Base-by-base conservation (phyloP, 768 basidiomycete species). In the Termitomyces sp. region DNA sequence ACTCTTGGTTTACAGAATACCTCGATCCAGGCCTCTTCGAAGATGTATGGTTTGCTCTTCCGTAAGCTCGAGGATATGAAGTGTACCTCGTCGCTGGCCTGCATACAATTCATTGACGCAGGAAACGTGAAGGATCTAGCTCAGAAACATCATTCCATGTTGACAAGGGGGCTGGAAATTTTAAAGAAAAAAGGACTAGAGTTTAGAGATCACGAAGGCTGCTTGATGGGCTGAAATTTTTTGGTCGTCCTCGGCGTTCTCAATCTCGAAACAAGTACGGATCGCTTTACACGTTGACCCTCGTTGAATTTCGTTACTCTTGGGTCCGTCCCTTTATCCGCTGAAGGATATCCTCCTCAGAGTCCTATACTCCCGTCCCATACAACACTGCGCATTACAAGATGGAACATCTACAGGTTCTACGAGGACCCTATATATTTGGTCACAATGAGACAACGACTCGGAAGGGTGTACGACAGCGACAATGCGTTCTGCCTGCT, bases 121-220 rank as follows among this genome's bases (percentile, higher is more conserved):
- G 57, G 55, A 14, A 63, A 59, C 36, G 61, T 63, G 2, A 43
- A 8, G 11, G 57, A 63, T 38, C 22, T 66, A 7, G 14, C 40
- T 24, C 45, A 55, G 22, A 58, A 55, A 38, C 65, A 66, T 59
- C 50, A 24, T 50, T 14, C 5, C 6, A 30, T 49, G 8, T 50
- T 64, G 38, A 43, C 52, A 11, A 8, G 1, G 11, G 58, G 56
- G 48, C 16, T 61, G 13, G 35, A 40, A 9, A 57, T 57, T 32
- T 58, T 63, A 11, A 41, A 22, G 11, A 22, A 35, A 28, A 55
- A 50, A 36, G 56, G 62, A 26, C 24, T 65, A 18, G 50, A 60
- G 26, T 30, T 65, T 13, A 54, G 51, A 18, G 60, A 65, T 49
- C 58, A 61, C 41, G 56, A 63, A 48, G 58, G 64, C 24, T n/a